Evolutionary conservation across 805 yeast genomes (phyloP).

Genomic region (Barnettozyma vustinii): DNA sequence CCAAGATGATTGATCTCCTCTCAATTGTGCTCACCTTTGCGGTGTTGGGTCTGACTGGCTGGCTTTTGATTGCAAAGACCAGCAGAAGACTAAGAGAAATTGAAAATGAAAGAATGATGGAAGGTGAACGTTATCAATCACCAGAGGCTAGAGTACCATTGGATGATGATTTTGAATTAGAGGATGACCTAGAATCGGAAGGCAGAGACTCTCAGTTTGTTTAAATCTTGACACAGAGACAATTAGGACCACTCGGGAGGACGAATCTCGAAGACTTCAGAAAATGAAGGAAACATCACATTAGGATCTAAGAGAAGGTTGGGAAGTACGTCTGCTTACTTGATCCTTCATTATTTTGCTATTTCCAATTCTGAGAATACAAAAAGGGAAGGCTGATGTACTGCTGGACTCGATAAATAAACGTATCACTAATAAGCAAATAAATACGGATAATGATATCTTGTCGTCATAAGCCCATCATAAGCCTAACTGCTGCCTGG

Average conservation of each 20-base stretch:
- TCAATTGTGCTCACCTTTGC: constrained; percentile 53
- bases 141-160: neutral
- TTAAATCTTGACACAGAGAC: neutral
- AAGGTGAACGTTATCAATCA: neutral
- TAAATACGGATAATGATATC: neutral
- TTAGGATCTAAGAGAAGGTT: neutral
- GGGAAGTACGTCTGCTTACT: too few relatives aligned
- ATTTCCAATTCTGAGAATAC: too few relatives aligned
- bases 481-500: neutral
- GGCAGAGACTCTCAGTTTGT: neutral
- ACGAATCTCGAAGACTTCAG: too few relatives aligned
- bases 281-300: neutral
- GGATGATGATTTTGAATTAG: constrained; percentile 17
- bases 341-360: too few relatives aligned
- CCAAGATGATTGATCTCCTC: constrained; percentile 55
- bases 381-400: too few relatives aligned
- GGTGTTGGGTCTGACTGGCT: constrained; percentile 57
- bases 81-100: constrained; percentile 30
- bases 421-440: neutral
- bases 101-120: constrained; percentile 19
- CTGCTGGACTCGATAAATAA: too few relatives aligned
- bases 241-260: neutral
- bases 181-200: neutral
- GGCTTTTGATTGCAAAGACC: constrained; percentile 57
- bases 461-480: neutral